Percentiles rank a stretch among this genome's conserved stretches.
Evolutionary conservation across 2,329 filamentous ascomycete species (phyloP).

Genomic region (Trichoderma harzianum): DNA sequence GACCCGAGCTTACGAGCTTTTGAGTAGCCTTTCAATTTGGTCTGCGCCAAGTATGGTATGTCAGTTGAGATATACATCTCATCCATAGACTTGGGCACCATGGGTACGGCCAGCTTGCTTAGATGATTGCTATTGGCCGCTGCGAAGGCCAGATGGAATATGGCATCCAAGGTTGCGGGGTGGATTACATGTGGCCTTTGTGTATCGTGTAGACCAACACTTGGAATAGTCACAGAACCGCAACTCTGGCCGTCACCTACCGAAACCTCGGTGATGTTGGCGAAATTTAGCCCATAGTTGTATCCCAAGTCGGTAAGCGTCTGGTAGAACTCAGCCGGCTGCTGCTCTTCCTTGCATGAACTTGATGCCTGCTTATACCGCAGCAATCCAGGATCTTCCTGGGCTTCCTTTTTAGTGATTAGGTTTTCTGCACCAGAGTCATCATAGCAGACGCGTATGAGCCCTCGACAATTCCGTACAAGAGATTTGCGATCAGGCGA

Average conservation of each 20-base stretch:
- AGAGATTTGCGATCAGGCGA: background rate
- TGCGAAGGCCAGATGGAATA: background rate
- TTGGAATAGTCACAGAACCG: background rate
- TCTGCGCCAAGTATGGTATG: background rate
- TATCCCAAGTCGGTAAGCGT: background rate
- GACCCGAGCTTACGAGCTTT: background rate
- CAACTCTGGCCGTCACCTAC: background rate
- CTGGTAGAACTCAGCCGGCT: background rate
- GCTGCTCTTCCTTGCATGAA: background rate
- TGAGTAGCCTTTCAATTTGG: background rate
- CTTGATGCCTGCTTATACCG: background rate
- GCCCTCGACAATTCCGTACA: background rate
- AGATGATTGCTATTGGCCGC: background rate
- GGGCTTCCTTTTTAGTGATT: background rate
- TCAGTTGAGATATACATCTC: background rate
- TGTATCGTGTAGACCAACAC: background rate
- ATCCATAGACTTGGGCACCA: background rate
- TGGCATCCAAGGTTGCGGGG: background rate
- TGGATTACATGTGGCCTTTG: background rate
- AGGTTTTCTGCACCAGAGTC: background rate
- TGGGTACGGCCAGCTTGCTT: background rate
- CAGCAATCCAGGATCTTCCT: background rate
- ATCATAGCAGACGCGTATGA: background rate
- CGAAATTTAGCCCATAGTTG: background rate
- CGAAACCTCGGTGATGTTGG: background rate